Evolutionary conservation across 345 rosid species (phyloP), one percentile per base, ranked within the genome.

Genomic region (Abelmoschus esculentus): DNA sequence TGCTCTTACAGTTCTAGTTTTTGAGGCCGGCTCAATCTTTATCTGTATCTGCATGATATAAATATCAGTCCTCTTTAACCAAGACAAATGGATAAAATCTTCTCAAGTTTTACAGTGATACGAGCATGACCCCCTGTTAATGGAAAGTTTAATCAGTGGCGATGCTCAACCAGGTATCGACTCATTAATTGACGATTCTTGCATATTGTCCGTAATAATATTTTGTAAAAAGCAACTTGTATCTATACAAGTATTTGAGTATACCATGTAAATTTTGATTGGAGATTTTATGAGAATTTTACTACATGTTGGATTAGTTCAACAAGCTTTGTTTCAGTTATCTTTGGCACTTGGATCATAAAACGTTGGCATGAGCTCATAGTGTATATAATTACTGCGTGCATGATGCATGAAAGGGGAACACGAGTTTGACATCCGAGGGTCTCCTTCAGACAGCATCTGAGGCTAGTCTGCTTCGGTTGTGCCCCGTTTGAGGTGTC

Each of bases 171-270:
- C 76, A 18, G 14, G 65, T 36, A 44, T 62, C 56, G 64, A 26
- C 28, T 72, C 18, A 79, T 75, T 72, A 66, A 77, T 83, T 81
- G 75, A 66, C 74, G 68, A 82, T 82, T 84, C 79, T 77, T 84
- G 78, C 75, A 13, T 66, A 75, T 77, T 74, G 66, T 4, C n/a
- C 69, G 74, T 74, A 77, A 81, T 77, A 76, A 78, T 58, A 63
- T 59, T 22, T 53, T 77, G 87, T 81, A 75, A 77, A 22, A 75
- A 77, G 79, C n/a, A 78, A 72, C 56, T 29, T 74, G 59, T 70
- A 76, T 70, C 50, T 69, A 22, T 67, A n/a, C 13, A 1, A 7
- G 46, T 40, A 52, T 62, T 59, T 10, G 62, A 64, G 47, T 47
- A 7, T 47, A 69, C 73, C 69, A 0, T 47, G 82, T 70, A 74